Conservation (phyloP, 495 filamentous ascomycete genomes). For the Annulohypoxylon maeteangense region DNA sequence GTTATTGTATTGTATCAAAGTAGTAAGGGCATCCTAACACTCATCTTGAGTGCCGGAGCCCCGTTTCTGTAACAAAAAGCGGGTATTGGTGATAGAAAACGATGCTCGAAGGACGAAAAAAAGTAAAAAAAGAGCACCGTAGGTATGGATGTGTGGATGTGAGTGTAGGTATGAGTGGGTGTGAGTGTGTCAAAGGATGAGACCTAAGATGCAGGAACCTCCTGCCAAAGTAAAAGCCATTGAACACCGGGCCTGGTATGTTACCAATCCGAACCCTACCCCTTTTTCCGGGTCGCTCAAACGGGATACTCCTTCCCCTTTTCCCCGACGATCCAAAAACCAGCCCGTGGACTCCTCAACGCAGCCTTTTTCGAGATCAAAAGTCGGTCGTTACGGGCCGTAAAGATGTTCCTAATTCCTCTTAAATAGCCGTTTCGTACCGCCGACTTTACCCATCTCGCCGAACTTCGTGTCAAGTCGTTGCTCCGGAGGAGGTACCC, state of each 20-base stretch:
- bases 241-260: slow-evolving; percentile 41
- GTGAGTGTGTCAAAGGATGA: slow-evolving; percentile 7
- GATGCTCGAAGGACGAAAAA: slow-evolving; percentile 22
- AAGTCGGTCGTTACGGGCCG: slow-evolving; percentile 37
- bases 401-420: slow-evolving; percentile 52
- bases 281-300: slow-evolving; percentile 21
- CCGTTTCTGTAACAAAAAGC: slow-evolving; percentile 1
- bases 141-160: background rate
- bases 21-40: slow-evolving; percentile 1
- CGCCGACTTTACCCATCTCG: slow-evolving; percentile 66
- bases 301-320: slow-evolving; percentile 20
- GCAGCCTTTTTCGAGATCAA: slow-evolving; percentile 28
- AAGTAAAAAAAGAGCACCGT: slow-evolving; percentile 7
- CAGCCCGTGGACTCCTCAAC: slow-evolving; percentile 27
- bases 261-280: slow-evolving; percentile 19
- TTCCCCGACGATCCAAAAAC: slow-evolving; percentile 7
- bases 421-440: slow-evolving; percentile 67
- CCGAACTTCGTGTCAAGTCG: slow-evolving; percentile 59
- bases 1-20: background rate
- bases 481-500: slow-evolving; percentile 36
- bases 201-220: slow-evolving; percentile 17
- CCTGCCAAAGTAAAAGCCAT: slow-evolving; percentile 26
- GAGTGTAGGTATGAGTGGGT: slow-evolving; percentile 8
- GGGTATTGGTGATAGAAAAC: slow-evolving; percentile 23
- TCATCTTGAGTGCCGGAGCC: slow-evolving; percentile 4